Evolutionary conservation across 1,284 basidiomycete genomes (phyloP).

Genomic region (Cutaneotrichosporon curvatum): DNA sequence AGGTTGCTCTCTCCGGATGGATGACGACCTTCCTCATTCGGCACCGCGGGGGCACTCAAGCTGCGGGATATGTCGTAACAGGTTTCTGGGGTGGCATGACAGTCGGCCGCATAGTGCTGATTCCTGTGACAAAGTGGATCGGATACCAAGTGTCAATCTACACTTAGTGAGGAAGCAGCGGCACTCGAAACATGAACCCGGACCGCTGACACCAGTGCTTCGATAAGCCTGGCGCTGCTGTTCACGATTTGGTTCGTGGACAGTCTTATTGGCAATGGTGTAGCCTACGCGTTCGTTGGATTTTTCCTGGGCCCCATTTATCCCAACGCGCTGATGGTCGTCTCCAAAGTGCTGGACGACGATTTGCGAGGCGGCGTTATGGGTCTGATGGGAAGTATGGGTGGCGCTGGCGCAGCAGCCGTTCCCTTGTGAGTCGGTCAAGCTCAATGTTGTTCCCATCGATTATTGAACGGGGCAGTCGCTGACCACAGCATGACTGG

Average conservation of each 20-base stretch:
- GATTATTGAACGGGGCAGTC: not conserved
- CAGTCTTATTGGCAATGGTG: constrained; percentile 51
- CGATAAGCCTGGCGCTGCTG: constrained; percentile 44
- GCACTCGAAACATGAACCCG: no score
- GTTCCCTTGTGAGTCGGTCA: no score
- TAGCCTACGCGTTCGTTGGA: constrained; percentile 56
- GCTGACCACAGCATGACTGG: no score
- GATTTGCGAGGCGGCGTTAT: constrained; percentile 57
- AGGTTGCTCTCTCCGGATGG: constrained; percentile 12
- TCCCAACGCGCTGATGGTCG: constrained; percentile 56
- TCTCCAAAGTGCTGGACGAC: constrained; percentile 53
- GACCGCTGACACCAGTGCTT: no score
- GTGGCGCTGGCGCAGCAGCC: constrained; percentile 57
- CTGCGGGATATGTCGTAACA: constrained; percentile 16
- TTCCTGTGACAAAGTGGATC: constrained; percentile 22
- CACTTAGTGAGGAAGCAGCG: no score
- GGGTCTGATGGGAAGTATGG: constrained; percentile 55
- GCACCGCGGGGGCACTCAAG: constrained; percentile 13
- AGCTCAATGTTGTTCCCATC: not conserved
- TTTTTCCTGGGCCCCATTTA: constrained; percentile 51
- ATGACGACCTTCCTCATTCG: constrained; percentile 16
- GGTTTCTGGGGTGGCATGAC: constrained; percentile 25
- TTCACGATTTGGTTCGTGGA: constrained; percentile 56
- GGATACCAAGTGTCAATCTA: constrained; percentile 21
- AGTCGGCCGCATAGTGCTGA: constrained; percentile 17